Evolutionary conservation across 495 filamentous ascomycete genomes (phyloP), one percentile per base, ranked within the genome.

Genomic region (Lepraria neglecta): DNA sequence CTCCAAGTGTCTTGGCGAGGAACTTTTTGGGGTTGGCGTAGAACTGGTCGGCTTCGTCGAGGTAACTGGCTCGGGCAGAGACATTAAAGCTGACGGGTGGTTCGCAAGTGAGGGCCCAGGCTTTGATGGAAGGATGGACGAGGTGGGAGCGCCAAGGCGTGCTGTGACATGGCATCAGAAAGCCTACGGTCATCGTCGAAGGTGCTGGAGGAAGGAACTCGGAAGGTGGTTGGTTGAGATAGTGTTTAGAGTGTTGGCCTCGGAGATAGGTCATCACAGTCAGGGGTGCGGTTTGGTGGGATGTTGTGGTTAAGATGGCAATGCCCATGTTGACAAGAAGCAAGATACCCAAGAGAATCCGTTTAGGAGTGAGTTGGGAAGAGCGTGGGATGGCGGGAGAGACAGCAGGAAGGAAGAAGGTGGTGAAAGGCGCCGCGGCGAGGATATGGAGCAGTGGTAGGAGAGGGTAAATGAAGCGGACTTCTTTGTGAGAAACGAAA

Each of bases 161-260:
- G 65, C 87, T 88, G 77, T 98, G 95, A 74, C 94, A 98, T 17
- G 95, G 94, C 80, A 94, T 96, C n/a, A 98, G 80, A 74, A 97
- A 97, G 4, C 86, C 89, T 7, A 84, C 87, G 43, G 89, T 90
- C 33, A 87, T 84, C 64, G 69, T 42, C 54, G 67, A 44, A 45
- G 63, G 50, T 63, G 70, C 59, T 53, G 60, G 52, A 38, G 59
- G 33, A 11, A 64, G 60, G 15, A 52, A 57, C 11, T 43, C 43
- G n/a, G 60, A 47, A 21, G 62, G 24, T 45, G 54, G 61, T 58
- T 51, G 45, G 27, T 55, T 43, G 6, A 70, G 70, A 66, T 79
- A 76, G 54, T 82, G 71, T 19, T 67, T 64, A 68, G 89, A 81
- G 65, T 89, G 88, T 64, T 89, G 84, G 17, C 76, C 65, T 24